These are phyloP conservation scores for Crotalaria pallida DNA, from an alignment of 306 rosid genomes.

Conservation along the genomic window DNA sequence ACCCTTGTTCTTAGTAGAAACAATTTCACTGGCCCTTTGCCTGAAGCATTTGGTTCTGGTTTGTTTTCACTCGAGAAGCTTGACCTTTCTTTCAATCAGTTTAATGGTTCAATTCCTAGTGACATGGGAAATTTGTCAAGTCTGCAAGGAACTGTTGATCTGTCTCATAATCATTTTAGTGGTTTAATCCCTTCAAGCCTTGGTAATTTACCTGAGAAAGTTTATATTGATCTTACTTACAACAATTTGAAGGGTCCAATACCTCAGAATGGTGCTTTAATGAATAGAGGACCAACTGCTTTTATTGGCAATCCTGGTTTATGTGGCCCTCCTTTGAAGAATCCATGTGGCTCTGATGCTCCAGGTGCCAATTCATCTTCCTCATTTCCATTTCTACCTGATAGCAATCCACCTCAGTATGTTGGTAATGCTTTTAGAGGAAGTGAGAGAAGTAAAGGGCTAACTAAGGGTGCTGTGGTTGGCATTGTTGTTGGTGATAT, in stretches of 20 bases:
- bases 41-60: conserved; percentile 57
- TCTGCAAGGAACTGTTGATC: conserved; percentile 85
- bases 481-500: conserved; percentile 77
- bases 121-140: conserved; percentile 81
- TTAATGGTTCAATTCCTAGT: conserved; percentile 71
- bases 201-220: conserved; percentile 96
- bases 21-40: conserved; percentile 71
- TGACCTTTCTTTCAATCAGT: conserved; percentile 70
- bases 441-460: conserved; percentile 50
- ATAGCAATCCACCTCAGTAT: conserved; percentile 39
- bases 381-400: conserved; percentile 67
- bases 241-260: conserved; percentile 83
- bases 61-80: conserved; percentile 60
- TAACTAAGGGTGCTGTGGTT: conserved; percentile 63
- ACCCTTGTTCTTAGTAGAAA: conserved; percentile 62
- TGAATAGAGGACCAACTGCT: conserved; percentile 99
- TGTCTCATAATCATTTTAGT: conserved; percentile 78
- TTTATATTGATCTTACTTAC: conserved; percentile 86
- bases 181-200: conserved; percentile 83
- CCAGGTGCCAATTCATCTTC: conserved; percentile 55
- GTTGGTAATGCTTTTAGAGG: conserved; percentile 28
- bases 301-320: conserved; percentile 88
- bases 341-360: conserved; percentile 60
- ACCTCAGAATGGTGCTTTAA: conserved; percentile 93
- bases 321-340: conserved; percentile 96